Percentiles rank a stretch among this genome's conserved stretches.
Evolutionary conservation across 73 alveolate species (phyloP).

Genomic region (Paramecium pentaurelia): DNA sequence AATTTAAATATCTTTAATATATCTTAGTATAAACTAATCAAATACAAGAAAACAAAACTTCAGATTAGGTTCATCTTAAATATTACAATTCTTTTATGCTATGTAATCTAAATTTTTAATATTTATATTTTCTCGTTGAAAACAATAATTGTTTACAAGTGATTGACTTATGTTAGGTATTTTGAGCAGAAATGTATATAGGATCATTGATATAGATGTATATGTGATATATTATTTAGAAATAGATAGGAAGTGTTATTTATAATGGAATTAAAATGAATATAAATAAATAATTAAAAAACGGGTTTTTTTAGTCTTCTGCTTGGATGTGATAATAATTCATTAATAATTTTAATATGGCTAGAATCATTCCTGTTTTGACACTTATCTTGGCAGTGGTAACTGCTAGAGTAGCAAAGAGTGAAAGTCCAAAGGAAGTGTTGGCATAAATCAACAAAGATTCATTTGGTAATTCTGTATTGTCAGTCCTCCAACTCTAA

Average conservation of each 20-base stretch:
- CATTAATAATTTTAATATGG: slow-evolving; percentile 15
- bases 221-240: neutral
- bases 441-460: slow-evolving; percentile 19
- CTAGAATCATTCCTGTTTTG: neutral
- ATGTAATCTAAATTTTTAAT: neutral
- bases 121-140: neutral
- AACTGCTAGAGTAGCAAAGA: slow-evolving; percentile 7
- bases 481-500: slow-evolving; percentile 37
- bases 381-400: neutral
- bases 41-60: neutral
- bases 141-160: neutral
- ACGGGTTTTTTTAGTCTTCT: neutral
- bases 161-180: neutral
- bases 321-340: neutral
- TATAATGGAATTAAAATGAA: neutral
- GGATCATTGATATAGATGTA: neutral
- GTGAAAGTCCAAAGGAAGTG: slow-evolving; percentile 24
- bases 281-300: neutral
- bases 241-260: neutral
- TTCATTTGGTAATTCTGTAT: slow-evolving; percentile 35
- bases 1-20: neutral
- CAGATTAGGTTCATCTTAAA: neutral
- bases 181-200: neutral
- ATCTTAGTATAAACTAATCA: neutral
- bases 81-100: neutral